Conservation (phyloP, 164 flowering plant genomes). For the Magnolia officinalis region DNA sequence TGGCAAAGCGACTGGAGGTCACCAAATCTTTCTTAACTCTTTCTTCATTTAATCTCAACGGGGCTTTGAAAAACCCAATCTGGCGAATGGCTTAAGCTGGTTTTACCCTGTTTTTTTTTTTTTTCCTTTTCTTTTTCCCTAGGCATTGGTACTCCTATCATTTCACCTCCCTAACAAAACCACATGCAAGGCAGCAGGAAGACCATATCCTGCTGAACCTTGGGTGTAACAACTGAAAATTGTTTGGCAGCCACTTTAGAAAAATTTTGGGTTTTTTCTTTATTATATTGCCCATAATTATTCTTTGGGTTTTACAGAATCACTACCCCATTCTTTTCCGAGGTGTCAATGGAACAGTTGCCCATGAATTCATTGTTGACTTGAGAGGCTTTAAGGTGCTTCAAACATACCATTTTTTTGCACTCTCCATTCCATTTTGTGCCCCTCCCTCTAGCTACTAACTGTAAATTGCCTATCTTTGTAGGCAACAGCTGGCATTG, state of each 20-base stretch:
- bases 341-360: conserved; percentile 95
- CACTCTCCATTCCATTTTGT: background rate
- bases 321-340: conserved; percentile 94
- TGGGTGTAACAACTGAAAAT: too few species aligned
- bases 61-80: too few species aligned
- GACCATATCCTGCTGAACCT: too few species aligned
- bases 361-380: conserved; percentile 94
- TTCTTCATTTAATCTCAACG: background rate
- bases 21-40: conserved; percentile 10
- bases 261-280: too few species aligned
- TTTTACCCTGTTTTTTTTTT: too few species aligned
- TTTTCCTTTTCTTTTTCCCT: too few species aligned
- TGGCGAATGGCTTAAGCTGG: too few species aligned
- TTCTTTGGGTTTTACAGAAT: conserved; percentile 41
- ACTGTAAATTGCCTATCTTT: conserved; percentile 2
- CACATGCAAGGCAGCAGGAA: too few species aligned
- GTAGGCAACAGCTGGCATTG: conserved; percentile 90
- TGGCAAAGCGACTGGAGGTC: conserved; percentile 98
- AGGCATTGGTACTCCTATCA: too few species aligned
- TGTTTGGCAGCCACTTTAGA: too few species aligned
- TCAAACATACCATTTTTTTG: background rate
- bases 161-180: too few species aligned
- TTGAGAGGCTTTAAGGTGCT: conserved; percentile 92
- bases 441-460: background rate
- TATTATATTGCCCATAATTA: background rate